phyloP scores from a whole-genome alignment of 2,329 filamentous ascomycete genomes.

The Zymoseptoria ardabiliae region DNA sequence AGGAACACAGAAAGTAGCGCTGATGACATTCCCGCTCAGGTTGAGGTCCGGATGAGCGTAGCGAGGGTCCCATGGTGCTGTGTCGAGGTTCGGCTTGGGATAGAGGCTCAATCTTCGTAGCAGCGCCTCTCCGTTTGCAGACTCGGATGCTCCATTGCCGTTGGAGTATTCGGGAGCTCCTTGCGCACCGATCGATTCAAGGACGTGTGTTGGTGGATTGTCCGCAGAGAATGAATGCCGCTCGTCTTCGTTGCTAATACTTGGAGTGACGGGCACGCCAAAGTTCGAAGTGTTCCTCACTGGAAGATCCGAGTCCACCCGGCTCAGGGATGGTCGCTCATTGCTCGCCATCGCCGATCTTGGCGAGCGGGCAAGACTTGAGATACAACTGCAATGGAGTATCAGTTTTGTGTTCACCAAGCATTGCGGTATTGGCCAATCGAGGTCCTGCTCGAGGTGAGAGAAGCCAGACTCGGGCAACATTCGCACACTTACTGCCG shows the following conservation, averaged over 20 bases:
- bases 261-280: constrained; percentile 21
- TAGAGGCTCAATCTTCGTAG: constrained; percentile 47
- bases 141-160: constrained; percentile 29
- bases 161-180: not conserved
- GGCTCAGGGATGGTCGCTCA: constrained; percentile 10
- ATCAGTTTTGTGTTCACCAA: not conserved
- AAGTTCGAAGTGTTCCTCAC: not conserved
- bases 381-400: not conserved
- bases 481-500: not conserved
- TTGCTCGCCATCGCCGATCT: constrained; percentile 16
- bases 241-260: constrained; percentile 15
- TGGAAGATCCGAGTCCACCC: not conserved
- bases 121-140: constrained; percentile 43
- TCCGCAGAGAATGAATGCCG: constrained; percentile 4
- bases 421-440: not conserved
- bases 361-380: constrained; percentile 1
- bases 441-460: constrained; percentile 8
- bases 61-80: constrained; percentile 46
- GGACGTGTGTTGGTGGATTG: constrained; percentile 12
- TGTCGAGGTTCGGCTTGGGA: constrained; percentile 31
- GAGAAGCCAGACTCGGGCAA: not conserved
- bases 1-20: constrained; percentile 56
- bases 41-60: constrained; percentile 50
- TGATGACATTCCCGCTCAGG: constrained; percentile 56
- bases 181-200: constrained; percentile 16